Percentiles rank a stretch among this genome's conserved stretches.
Conservation (phyloP, 1,284 basidiomycete species). For the Trametes versicolor region DNA sequence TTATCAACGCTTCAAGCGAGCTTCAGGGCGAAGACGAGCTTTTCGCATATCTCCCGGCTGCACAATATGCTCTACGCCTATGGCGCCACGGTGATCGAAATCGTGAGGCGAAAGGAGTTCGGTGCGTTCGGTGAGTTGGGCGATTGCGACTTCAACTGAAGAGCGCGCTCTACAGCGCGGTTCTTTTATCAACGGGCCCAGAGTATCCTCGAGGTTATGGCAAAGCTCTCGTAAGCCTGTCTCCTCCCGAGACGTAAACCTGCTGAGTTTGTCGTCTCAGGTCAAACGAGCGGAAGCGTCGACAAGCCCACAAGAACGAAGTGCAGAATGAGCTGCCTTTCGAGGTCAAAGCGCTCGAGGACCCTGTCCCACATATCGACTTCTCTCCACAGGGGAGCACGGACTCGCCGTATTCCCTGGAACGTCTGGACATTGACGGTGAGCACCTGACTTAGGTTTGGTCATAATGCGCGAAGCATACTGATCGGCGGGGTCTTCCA, state of each 20-base stretch:
- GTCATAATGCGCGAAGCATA: background rate
- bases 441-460: background rate
- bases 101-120: slow-evolving; percentile 91
- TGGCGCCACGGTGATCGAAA: slow-evolving; percentile 91
- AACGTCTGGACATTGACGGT: slow-evolving; percentile 80
- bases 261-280: slow-evolving; percentile 46
- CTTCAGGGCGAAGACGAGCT: slow-evolving; percentile 82
- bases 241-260: background rate
- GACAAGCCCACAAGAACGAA: slow-evolving; percentile 82
- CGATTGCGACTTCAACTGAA: slow-evolving; percentile 12
- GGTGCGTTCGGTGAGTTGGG: slow-evolving; percentile 51
- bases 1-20: slow-evolving; percentile 73
- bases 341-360: slow-evolving; percentile 78
- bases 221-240: slow-evolving; percentile 76
- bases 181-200: slow-evolving; percentile 85
- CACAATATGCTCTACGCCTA: slow-evolving; percentile 95
- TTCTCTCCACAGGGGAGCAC: slow-evolving; percentile 69
- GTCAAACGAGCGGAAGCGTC: slow-evolving; percentile 76
- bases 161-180: slow-evolving; percentile 54
- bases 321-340: slow-evolving; percentile 85
- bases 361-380: slow-evolving; percentile 79
- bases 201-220: slow-evolving; percentile 84
- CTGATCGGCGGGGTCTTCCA: background rate
- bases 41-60: slow-evolving; percentile 89
- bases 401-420: slow-evolving; percentile 66